phyloP scores from a whole-genome alignment of 2,329 filamentous ascomycete genomes.

The Botrytis medusae region DNA sequence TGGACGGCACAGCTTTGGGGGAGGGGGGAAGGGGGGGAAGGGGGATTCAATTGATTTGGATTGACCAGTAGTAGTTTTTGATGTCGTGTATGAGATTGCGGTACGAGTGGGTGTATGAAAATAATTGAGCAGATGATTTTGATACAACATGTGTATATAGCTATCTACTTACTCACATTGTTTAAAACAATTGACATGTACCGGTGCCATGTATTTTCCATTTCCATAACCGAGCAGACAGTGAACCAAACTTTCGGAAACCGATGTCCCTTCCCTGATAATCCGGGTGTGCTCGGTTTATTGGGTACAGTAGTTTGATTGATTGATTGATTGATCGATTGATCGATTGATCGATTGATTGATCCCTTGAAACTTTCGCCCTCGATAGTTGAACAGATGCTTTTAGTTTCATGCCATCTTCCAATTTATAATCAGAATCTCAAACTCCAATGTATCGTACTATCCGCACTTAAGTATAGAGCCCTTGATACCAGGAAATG shows the following conservation, averaged over 20 bases:
- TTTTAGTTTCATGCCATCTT: background rate
- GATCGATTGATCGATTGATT: background rate
- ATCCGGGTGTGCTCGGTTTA: background rate
- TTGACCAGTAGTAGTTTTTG: background rate
- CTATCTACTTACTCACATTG: background rate
- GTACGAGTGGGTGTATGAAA: too few species aligned
- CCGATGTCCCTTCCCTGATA: background rate
- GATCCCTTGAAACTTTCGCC: background rate
- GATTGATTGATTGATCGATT: background rate
- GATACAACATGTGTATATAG: background rate
- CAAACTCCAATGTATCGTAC: background rate
- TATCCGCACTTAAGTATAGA: fast-evolving
- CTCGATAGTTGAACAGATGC: background rate
- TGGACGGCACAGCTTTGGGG: background rate
- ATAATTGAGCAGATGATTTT: background rate
- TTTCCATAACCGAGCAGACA: background rate
- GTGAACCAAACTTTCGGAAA: background rate
- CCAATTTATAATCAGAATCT: background rate
- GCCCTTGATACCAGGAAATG: background rate
- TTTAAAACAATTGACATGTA: background rate
- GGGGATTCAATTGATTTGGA: background rate
- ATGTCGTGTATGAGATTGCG: too few species aligned
- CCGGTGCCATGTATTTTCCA: too few species aligned
- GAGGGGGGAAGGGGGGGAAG: background rate
- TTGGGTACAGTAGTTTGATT: background rate